Evolutionary conservation across 352 stramenopile genomes (phyloP).

Genomic region (Phytopythium montanum): DNA sequence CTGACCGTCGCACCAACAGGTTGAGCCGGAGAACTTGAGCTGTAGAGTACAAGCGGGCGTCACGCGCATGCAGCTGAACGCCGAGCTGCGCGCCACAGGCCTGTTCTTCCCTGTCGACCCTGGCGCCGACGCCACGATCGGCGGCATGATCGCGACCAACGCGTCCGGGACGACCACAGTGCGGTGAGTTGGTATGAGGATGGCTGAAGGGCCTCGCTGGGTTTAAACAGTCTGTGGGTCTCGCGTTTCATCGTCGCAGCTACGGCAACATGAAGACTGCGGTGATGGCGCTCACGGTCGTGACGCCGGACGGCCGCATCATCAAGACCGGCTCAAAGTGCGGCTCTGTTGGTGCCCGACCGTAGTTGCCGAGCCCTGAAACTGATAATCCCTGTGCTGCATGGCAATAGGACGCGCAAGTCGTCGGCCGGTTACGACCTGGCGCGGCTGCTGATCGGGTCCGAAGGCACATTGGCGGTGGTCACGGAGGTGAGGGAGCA

Average conservation of each 20-base stretch:
- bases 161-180: conserved; percentile 84
- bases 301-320: conserved; percentile 88
- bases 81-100: conserved; percentile 72
- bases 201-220: conserved; percentile 71
- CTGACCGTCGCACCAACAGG: conserved; percentile 3
- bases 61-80: conserved; percentile 89
- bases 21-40: conserved; percentile 74
- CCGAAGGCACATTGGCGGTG: conserved; percentile 94
- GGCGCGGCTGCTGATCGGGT: conserved; percentile 90
- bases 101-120: conserved; percentile 96
- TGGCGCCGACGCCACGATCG: conserved; percentile 93
- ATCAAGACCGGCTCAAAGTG: conserved; percentile 89
- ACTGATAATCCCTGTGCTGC: background rate
- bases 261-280: conserved; percentile 98
- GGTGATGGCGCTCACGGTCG: conserved; percentile 91
- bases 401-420: conserved; percentile 83
- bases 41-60: conserved; percentile 92
- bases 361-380: background rate
- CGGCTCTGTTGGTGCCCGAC: background rate
- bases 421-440: conserved; percentile 96
- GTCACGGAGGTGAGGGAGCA: conserved; percentile 80
- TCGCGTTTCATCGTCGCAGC: conserved; percentile 4
- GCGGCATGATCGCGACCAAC: conserved; percentile 91
- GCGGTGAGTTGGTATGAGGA: conserved; percentile 94
- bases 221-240: background rate